Evolutionary conservation across 371 early-diverging fungal species (phyloP), one percentile per base, ranked within the genome.

Genomic region (Apophysomyces trapeziformis): DNA sequence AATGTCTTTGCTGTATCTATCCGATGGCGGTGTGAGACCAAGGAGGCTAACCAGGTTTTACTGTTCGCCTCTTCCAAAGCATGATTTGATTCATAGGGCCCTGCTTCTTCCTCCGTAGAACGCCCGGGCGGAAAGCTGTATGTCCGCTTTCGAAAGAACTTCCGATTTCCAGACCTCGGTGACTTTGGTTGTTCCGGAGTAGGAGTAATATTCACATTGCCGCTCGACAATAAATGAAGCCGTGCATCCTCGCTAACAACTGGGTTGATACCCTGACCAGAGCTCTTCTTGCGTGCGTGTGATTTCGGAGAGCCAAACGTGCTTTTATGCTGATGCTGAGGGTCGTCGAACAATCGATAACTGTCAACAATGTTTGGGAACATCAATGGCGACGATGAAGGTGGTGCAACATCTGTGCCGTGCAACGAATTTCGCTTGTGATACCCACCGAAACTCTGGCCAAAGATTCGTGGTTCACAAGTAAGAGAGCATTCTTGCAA

Each of bases 391-490:
- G 77, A 65, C 16, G 72, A 61, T 1, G 75, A 67, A 2, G 77
- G 72, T 16, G 76, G 72, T 5, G 74, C 68, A 14, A 74, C 70
- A 56, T 75, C 67, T 1, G 39, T 65, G 18, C 60, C 66, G n/a
- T 66, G 70, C 38, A 69, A 38, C 4, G 66, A 62, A 35, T 66
- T 57, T 47, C 58, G 61, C 35, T 60, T 57, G 59, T 63, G 70
- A 46, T 66, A 62, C 14, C 72, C 58, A 41, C 79, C 79, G 38
- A 76, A 80, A 16, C 76, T 73, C 54, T 85, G 85, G 3, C 85
- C 88, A 72, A 83, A 81, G 8, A 86, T 72, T 38, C 78, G 76
- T 2, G 86, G 86, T 38, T 88, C 89, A 65, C 89, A 88, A 21
- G 76, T 77, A 13, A 86, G 54, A 0, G 89, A 88, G 5, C 83